These are phyloP conservation scores for Ogataea saltuana DNA, from an alignment of 805 yeast species.

Conservation along the genomic window DNA sequence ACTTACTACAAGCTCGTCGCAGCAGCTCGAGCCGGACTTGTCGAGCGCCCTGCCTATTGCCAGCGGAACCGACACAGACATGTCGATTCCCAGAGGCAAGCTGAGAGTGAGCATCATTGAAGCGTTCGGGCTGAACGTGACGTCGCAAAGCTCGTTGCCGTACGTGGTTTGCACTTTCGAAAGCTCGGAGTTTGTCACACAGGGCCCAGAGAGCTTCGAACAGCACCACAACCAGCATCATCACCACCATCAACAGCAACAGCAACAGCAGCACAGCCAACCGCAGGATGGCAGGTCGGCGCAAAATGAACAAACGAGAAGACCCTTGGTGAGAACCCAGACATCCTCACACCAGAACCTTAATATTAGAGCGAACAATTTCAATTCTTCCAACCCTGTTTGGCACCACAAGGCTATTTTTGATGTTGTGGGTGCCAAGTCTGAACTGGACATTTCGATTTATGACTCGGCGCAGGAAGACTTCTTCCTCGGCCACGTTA, in stretches of 20 bases:
- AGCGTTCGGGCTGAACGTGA: constrained; percentile 67
- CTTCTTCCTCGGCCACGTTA: constrained; percentile 81
- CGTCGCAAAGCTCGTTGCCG: constrained; percentile 62
- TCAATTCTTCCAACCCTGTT: constrained; percentile 58
- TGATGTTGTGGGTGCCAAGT: constrained; percentile 82
- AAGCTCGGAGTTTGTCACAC: constrained; percentile 85
- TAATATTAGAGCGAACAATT: constrained; percentile 25
- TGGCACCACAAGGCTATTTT: constrained; percentile 95
- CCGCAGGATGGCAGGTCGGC: constrained; percentile 4
- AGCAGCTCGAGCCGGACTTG: constrained; percentile 11
- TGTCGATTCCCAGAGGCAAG: constrained; percentile 70
- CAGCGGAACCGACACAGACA: constrained; percentile 25
- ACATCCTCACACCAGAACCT: constrained; percentile 30
- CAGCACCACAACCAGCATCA: constrained; percentile 16
- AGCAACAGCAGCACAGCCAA: constrained; percentile 4
- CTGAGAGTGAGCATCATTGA: constrained; percentile 77
- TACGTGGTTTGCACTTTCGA: constrained; percentile 92
- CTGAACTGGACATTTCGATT: constrained; percentile 86
- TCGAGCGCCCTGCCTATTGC: constrained; percentile 23
- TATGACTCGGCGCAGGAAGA: constrained; percentile 86
- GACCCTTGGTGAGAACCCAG: constrained; percentile 31
- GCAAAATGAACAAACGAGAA: constrained; percentile 21
- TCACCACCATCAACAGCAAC: constrained; percentile 9
- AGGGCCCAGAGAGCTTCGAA: constrained; percentile 61
- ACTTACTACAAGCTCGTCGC: constrained; percentile 21